phyloP scores from a whole-genome alignment of 768 basidiomycete genomes.

The Daedaleopsis nitida region DNA sequence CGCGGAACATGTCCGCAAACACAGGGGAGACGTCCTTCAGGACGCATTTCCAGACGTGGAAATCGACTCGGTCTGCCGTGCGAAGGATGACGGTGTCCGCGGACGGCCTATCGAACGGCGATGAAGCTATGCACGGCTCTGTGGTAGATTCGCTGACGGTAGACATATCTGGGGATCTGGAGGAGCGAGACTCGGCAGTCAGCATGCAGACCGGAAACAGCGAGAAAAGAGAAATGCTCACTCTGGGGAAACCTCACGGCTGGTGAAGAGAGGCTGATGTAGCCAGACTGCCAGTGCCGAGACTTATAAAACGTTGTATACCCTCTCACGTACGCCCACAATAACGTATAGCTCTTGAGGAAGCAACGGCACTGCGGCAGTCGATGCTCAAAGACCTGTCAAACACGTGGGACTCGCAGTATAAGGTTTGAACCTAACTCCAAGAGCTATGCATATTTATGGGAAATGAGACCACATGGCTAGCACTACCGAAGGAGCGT shows the following conservation, averaged over 20 bases:
- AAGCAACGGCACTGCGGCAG: background rate
- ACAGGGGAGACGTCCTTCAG: constrained; percentile 16
- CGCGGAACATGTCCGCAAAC: constrained; percentile 19
- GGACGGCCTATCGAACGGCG: constrained; percentile 15
- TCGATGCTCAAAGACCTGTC: background rate
- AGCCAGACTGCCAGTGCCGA: background rate
- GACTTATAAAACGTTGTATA: background rate
- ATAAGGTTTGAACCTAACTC: background rate
- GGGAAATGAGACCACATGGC: too few species aligned
- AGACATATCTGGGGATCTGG: background rate
- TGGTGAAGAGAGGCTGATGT: background rate
- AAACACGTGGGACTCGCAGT: background rate
- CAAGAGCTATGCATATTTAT: too few species aligned
- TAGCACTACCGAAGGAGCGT: too few species aligned
- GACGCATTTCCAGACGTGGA: constrained; percentile 12
- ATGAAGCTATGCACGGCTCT: background rate
- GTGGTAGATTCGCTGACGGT: background rate
- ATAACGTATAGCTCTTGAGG: background rate
- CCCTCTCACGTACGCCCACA: background rate
- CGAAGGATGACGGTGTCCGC: constrained; percentile 17
- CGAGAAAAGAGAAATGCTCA: background rate
- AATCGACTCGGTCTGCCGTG: constrained; percentile 20
- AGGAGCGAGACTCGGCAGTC: background rate
- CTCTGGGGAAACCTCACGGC: background rate
- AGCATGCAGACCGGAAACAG: background rate